Conservation (phyloP, 78 protist genomes). For the Corallochytrium limacisporum region DNA sequence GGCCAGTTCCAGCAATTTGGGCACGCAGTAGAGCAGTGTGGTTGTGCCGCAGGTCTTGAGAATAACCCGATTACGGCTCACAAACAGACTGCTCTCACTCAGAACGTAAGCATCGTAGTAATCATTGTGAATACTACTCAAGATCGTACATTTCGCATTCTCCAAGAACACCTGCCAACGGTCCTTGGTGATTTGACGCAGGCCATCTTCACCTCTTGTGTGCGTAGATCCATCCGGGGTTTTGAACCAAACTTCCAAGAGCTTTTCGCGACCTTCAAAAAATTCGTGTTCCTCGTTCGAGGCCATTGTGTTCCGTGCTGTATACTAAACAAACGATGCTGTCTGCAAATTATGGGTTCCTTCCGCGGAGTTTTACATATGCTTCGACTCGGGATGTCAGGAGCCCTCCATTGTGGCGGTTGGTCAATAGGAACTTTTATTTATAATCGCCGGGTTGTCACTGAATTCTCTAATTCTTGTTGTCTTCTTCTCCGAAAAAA, state of each 20-base stretch:
- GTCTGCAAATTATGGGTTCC: no score
- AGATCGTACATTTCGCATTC: background rate
- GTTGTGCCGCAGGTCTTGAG: conserved; percentile 89
- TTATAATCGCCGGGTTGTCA: no score
- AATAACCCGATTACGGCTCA: conserved; percentile 41
- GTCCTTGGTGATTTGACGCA: background rate
- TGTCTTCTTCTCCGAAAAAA: no score
- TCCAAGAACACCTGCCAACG: background rate
- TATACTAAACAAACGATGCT: no score
- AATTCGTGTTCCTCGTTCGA: conserved; percentile 6
- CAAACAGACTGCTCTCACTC: conserved; percentile 72
- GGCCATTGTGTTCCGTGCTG: background rate
- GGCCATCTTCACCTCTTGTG: background rate
- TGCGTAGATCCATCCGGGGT: background rate
- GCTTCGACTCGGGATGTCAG: no score
- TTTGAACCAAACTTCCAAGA: conserved; percentile 57
- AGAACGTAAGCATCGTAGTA: conserved; percentile 57
- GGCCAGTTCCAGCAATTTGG: conserved; percentile 31
- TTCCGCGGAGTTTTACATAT: no score
- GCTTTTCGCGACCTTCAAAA: conserved; percentile 90
- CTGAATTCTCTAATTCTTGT: no score
- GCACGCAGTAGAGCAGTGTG: conserved; percentile 51
- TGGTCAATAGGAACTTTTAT: no score
- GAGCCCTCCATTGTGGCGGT: no score
- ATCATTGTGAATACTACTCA: background rate